A percentile compares a stretch with the other conserved stretches of the same genome.
Evolutionary conservation across 2,329 filamentous ascomycete genomes (phyloP).

Genomic region (Trichophyton rubrum): DNA sequence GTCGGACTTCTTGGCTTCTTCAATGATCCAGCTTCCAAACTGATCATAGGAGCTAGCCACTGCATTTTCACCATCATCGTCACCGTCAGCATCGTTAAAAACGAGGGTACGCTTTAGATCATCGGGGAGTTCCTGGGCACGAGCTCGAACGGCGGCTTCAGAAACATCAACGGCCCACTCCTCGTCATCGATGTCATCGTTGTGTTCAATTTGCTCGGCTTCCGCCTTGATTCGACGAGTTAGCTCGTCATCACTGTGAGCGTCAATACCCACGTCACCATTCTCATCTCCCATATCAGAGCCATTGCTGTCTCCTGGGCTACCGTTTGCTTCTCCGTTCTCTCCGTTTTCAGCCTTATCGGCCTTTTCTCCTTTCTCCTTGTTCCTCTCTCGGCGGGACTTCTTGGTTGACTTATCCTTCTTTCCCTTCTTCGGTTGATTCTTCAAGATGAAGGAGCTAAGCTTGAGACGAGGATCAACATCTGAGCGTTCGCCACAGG

Average conservation of each 20-base stretch:
- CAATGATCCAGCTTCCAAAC: conserved; percentile 83
- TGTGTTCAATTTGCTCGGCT: conserved; percentile 59
- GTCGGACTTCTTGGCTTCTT: conserved; percentile 54
- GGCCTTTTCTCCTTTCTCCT: conserved; percentile 44
- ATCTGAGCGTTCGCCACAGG: conserved; percentile 83
- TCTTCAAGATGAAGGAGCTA: conserved; percentile 94
- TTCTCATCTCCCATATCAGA: conserved; percentile 51
- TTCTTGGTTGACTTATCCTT: conserved; percentile 96
- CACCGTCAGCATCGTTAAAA: conserved; percentile 61
- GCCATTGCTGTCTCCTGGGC: conserved; percentile 52
- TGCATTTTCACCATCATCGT: conserved; percentile 66
- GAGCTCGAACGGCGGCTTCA: conserved; percentile 85
- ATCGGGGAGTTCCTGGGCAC: conserved; percentile 80
- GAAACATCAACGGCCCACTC: conserved; percentile 97
- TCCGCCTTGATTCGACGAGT: conserved; percentile 59
- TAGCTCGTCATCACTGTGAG: conserved; percentile 82
- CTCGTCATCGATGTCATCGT: conserved; percentile 63
- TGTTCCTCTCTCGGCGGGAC: conserved; percentile 64
- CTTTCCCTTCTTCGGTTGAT: conserved; percentile 75
- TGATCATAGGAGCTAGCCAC: conserved; percentile 72
- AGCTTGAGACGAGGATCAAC: conserved; percentile 92
- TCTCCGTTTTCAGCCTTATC: conserved; percentile 44
- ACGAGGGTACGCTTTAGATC: conserved; percentile 90
- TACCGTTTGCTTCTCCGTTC: conserved; percentile 37
- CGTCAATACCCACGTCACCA: conserved; percentile 54